phyloP scores from a whole-genome alignment of 2,329 filamentous ascomycete genomes.

The Helotiales sp. region DNA sequence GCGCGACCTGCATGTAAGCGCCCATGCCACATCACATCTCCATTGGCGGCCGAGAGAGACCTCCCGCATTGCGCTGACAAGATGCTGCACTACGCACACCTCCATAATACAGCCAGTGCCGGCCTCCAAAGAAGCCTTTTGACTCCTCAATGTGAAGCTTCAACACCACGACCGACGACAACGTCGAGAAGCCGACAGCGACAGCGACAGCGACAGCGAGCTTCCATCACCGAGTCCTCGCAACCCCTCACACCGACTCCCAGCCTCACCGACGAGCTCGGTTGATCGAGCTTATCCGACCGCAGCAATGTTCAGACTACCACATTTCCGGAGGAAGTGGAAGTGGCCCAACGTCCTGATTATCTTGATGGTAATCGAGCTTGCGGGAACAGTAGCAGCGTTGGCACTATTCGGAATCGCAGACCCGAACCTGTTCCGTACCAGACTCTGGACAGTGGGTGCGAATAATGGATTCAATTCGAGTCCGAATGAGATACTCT shows the following conservation, averaged over 20 bases:
- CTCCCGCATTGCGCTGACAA: slow-evolving; percentile 10
- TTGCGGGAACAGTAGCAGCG: slow-evolving; percentile 62
- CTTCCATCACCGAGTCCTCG: background rate
- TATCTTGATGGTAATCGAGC: slow-evolving; percentile 63
- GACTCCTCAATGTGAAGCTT: slow-evolving; percentile 9
- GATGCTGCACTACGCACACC: slow-evolving; percentile 1
- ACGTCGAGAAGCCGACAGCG: slow-evolving; percentile 7
- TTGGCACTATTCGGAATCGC: slow-evolving; percentile 73
- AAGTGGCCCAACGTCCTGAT: slow-evolving; percentile 46
- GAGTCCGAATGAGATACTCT: slow-evolving; percentile 66
- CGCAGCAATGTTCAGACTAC: slow-evolving; percentile 14
- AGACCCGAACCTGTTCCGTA: slow-evolving; percentile 71
- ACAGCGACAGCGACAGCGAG: background rate
- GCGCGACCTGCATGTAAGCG: slow-evolving; percentile 22
- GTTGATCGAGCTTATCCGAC: background rate
- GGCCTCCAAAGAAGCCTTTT: slow-evolving; percentile 17
- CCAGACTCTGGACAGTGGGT: slow-evolving; percentile 72
- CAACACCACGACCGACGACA: slow-evolving; percentile 2
- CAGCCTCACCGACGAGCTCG: background rate
- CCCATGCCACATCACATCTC: slow-evolving; percentile 11
- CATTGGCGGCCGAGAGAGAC: slow-evolving; percentile 12
- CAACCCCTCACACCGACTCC: background rate
- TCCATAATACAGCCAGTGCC: slow-evolving; percentile 17
- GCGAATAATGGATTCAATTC: slow-evolving; percentile 73
- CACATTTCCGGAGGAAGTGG: slow-evolving; percentile 41